Percentiles rank a stretch among this genome's conserved stretches.
Evolutionary conservation across 2,329 filamentous ascomycete species (phyloP).

Genomic region (Beauveria pseudobassiana): DNA sequence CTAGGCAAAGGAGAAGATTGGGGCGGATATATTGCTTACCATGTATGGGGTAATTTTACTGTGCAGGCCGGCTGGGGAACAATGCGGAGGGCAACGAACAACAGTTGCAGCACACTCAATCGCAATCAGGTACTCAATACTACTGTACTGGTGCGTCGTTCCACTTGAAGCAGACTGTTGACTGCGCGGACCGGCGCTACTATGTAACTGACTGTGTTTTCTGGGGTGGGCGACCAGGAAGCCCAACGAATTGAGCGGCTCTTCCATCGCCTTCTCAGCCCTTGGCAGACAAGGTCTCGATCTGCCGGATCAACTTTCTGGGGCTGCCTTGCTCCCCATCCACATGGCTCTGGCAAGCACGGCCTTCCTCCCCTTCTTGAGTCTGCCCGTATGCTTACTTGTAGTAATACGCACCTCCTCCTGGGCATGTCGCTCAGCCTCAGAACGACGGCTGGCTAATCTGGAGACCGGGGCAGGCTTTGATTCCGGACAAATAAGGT

Average conservation of each 20-base stretch:
- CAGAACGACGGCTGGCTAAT: not conserved
- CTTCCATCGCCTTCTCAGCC: conserved; percentile 9
- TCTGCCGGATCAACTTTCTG: conserved; percentile 9
- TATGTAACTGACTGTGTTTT: not conserved
- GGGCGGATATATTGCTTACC: conserved; percentile 4
- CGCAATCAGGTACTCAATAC: not conserved
- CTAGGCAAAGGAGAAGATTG: not conserved
- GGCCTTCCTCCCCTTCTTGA: not conserved
- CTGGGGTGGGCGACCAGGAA: not conserved
- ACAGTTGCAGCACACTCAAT: not conserved
- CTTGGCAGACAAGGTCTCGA: conserved; percentile 10
- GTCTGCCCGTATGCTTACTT: not conserved
- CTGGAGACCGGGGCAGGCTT: not conserved
- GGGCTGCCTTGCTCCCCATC: not conserved
- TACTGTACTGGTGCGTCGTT: not conserved
- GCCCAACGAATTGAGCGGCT: conserved; percentile 10
- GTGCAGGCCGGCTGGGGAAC: not conserved
- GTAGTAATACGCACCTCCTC: not conserved
- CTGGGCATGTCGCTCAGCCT: too few species aligned
- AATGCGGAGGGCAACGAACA: not conserved
- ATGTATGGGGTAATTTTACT: conserved; percentile 1
- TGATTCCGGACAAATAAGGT: not conserved
- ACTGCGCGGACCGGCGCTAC: not conserved
- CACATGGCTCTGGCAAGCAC: not conserved
- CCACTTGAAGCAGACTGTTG: not conserved